Conservation (phyloP, 2,329 filamentous ascomycete species). For the Didymella exigua region DNA sequence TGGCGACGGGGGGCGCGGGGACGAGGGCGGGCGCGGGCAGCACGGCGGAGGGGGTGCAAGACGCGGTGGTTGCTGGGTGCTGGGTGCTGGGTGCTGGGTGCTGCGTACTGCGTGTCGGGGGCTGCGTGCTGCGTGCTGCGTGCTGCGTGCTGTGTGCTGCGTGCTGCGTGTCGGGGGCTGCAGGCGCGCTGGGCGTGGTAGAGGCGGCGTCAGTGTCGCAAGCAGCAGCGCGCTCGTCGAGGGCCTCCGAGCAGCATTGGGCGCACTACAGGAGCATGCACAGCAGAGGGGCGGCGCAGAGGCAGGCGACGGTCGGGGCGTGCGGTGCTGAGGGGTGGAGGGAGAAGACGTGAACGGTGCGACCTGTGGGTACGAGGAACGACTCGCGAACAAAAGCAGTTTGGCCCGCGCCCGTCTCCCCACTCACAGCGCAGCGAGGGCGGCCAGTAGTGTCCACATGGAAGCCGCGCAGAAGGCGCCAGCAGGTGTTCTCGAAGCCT, state of each 20-base stretch:
- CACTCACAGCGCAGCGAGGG: not conserved
- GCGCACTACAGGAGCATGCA: constrained; percentile 15
- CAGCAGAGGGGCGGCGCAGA: constrained; percentile 12
- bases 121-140: not conserved
- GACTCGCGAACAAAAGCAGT: constrained; percentile 17
- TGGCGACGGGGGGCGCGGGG: constrained; percentile 4
- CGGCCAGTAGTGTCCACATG: not conserved
- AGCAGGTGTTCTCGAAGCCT: constrained; percentile 10
- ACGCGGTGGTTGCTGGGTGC: not conserved
- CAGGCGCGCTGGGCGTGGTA: constrained; percentile 16
- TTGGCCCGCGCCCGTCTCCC: constrained; percentile 1
- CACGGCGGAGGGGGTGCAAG: not conserved
- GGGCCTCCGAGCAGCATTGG: constrained; percentile 40
- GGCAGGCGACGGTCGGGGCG: constrained; percentile 18
- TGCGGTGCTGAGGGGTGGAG: constrained; percentile 10
- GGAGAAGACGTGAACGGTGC: not conserved
- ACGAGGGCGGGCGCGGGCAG: not conserved
- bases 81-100: too few species aligned
- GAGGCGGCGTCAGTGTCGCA: constrained; percentile 41
- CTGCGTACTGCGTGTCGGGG: too few species aligned
- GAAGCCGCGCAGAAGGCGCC: constrained; percentile 15
- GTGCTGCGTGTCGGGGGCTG: not conserved
- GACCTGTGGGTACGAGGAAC: constrained; percentile 7
- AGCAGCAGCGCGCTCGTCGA: constrained; percentile 37
- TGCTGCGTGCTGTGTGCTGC: too few species aligned